Percentiles rank a stretch among this genome's conserved stretches.
Conservation (phyloP, 1,284 basidiomycete species). For the Puccinia polysora region DNA sequence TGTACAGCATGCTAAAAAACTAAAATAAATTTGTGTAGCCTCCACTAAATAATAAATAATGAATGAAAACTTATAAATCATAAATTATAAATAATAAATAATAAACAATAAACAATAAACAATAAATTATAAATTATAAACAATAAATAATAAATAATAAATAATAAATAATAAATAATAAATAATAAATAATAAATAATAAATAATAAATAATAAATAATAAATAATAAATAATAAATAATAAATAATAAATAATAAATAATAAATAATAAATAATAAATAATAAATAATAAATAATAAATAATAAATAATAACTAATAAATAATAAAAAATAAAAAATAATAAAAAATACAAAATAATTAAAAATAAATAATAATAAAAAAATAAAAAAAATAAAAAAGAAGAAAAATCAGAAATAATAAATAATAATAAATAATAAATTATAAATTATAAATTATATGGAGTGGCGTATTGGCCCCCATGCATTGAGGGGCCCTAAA, state of each 20-base stretch:
- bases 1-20: too few relatives aligned
- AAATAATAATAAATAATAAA: slow-evolving; percentile 3
- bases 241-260: background rate
- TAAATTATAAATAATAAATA: too few relatives aligned
- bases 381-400: background rate
- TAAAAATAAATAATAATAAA: background rate
- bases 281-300: background rate
- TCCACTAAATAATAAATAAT: too few relatives aligned
- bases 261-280: too few relatives aligned
- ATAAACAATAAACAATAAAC: too few relatives aligned
- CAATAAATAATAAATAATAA: background rate
- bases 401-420: background rate
- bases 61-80: too few relatives aligned
- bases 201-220: background rate
- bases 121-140: too few relatives aligned
- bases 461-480: too few relatives aligned
- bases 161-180: slow-evolving; percentile 10
- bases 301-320: slow-evolving; percentile 1
- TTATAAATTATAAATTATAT: background rate
- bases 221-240: background rate
- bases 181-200: background rate
- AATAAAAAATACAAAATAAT: too few relatives aligned
- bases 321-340: background rate
- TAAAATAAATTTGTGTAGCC: too few relatives aligned
- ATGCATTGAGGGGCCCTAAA: too few relatives aligned